Conservation (phyloP, 805 yeast genomes). For the Jamesozyma gamospora region DNA sequence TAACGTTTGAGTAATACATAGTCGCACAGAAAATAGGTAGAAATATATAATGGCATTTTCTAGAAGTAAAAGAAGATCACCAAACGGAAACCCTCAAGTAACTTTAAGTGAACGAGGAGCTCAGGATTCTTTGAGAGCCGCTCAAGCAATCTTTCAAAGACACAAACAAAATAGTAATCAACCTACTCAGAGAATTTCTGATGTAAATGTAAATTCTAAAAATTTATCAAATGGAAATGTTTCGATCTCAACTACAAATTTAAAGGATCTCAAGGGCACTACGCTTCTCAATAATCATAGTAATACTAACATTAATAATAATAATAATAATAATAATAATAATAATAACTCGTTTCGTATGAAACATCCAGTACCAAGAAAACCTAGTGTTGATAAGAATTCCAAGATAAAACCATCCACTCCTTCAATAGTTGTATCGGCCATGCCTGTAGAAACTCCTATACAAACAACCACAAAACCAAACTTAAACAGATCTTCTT, state of each 20-base stretch:
- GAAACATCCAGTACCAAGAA: neutral
- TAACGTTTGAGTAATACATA: neutral
- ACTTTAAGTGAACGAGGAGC: slow-evolving; percentile 12
- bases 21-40: neutral
- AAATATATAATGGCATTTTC: slow-evolving; percentile 2
- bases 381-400: neutral
- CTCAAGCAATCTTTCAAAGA: slow-evolving; percentile 24
- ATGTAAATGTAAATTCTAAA: too few species aligned
- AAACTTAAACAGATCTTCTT: too few species aligned
- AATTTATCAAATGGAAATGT: too few species aligned
- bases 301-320: too few species aligned
- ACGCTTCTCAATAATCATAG: too few species aligned
- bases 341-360: neutral
- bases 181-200: slow-evolving; percentile 1
- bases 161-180: slow-evolving; percentile 5
- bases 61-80: neutral
- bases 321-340: neutral
- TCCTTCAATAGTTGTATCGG: neutral
- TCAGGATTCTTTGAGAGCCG: slow-evolving; percentile 23
- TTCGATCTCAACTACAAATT: too few species aligned
- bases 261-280: too few species aligned
- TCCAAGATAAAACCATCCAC: neutral
- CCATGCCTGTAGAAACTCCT: too few species aligned
- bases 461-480: too few species aligned
- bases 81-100: neutral